These are phyloP conservation scores for Diplodia mutila DNA, from an alignment of 2,329 filamentous ascomycete genomes.

Conservation along the genomic window DNA sequence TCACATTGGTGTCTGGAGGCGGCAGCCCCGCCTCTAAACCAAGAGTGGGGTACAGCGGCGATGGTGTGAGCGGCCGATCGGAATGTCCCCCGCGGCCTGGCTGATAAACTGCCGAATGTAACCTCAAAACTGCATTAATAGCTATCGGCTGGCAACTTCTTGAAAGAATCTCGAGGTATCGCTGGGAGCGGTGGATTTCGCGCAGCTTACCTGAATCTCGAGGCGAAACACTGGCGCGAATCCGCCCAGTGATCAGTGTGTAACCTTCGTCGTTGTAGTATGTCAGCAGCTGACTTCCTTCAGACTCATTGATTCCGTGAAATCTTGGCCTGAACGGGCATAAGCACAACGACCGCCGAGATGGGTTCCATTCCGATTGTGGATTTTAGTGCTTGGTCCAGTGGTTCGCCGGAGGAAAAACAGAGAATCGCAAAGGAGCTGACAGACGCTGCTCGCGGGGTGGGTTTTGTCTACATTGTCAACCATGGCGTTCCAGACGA, in stretches of 20 bases:
- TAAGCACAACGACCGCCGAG: background rate
- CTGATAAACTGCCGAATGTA: constrained; percentile 7
- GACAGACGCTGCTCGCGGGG: constrained; percentile 47
- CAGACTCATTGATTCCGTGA: background rate
- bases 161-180: background rate
- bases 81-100: background rate
- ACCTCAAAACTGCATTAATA: constrained; percentile 10
- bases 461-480: constrained; percentile 55
- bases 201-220: background rate
- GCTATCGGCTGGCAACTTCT: background rate
- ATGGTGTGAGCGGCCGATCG: background rate
- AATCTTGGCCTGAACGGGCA: background rate
- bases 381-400: constrained; percentile 44
- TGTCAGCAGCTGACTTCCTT: constrained; percentile 4
- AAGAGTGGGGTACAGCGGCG: constrained; percentile 14
- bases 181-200: background rate
- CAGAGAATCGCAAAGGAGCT: constrained; percentile 43
- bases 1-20: background rate
- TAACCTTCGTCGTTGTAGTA: background rate
- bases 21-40: constrained; percentile 18
- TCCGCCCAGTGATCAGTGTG: background rate
- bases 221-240: background rate
- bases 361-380: constrained; percentile 43
- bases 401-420: constrained; percentile 35
- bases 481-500: constrained; percentile 51